These are phyloP conservation scores for Pouteria glomerata DNA, from an alignment of 148 eudicot species.

Conservation along the genomic window DNA sequence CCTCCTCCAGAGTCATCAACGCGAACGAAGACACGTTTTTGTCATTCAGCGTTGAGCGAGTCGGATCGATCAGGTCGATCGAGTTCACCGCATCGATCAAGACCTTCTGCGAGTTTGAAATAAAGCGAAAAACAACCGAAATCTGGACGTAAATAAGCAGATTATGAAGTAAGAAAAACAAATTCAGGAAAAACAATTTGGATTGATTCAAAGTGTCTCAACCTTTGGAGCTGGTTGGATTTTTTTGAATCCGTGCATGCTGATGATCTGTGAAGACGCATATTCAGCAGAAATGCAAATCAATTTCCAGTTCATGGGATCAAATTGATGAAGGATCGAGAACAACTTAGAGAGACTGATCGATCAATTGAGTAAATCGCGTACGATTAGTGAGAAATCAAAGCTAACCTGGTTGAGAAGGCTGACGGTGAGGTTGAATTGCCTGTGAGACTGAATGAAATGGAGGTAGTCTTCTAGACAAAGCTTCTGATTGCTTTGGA, in stretches of 20 bases:
- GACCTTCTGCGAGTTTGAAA: slow-evolving; percentile 19
- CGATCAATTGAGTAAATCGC: background rate
- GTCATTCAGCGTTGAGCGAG: slow-evolving; percentile 46
- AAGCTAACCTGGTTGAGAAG: slow-evolving; percentile 35
- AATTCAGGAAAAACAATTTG: no score
- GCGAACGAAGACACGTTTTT: slow-evolving; percentile 27
- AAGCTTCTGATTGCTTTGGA: no score
- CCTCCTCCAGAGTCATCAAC: slow-evolving; percentile 28
- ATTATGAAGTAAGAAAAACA: no score
- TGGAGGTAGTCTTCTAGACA: slow-evolving; percentile 31
- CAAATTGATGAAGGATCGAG: background rate
- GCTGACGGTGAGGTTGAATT: slow-evolving; percentile 10
- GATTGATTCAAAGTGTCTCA: slow-evolving; percentile 11
- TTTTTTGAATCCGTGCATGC: slow-evolving; percentile 33
- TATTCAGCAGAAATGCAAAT: no score
- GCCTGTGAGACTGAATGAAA: slow-evolving; percentile 20
- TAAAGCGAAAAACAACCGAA: background rate
- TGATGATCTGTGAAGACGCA: slow-evolving; percentile 24
- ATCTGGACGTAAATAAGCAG: background rate
- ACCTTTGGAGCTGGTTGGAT: background rate
- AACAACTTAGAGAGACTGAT: background rate
- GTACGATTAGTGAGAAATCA: slow-evolving; percentile 5
- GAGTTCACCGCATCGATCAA: slow-evolving; percentile 34
- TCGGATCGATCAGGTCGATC: slow-evolving; percentile 37
- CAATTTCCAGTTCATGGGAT: background rate